phyloP scores from a whole-genome alignment of 768 basidiomycete genomes.

The Lanmaoa rubissima region DNA sequence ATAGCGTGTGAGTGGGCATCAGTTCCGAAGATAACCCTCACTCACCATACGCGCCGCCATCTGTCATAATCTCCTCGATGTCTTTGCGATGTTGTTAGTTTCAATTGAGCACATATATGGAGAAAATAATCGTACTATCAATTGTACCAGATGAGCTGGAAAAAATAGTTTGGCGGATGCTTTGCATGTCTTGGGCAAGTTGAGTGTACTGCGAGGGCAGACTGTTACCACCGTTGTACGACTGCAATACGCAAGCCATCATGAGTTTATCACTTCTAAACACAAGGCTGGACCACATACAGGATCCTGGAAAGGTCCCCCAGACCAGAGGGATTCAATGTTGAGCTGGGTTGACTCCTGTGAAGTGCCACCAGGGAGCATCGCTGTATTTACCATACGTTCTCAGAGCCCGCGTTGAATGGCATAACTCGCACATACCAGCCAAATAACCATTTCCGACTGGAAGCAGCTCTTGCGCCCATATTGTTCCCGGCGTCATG shows the following conservation, averaged over 20 bases:
- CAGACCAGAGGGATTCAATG: slow-evolving; percentile 75
- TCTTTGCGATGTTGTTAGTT: slow-evolving; percentile 35
- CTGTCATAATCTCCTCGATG: slow-evolving; percentile 50
- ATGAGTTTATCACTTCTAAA: background rate
- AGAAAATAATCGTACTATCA: slow-evolving; percentile 37
- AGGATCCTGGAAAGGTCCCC: slow-evolving; percentile 66
- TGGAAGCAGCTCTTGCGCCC: slow-evolving; percentile 63
- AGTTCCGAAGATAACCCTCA: background rate
- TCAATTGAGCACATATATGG: background rate
- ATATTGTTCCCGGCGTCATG: slow-evolving; percentile 46
- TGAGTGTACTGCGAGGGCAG: slow-evolving; percentile 41
- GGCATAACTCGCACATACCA: slow-evolving; percentile 36
- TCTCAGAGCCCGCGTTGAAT: background rate
- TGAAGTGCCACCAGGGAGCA: slow-evolving; percentile 58
- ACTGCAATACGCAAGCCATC: slow-evolving; percentile 22
- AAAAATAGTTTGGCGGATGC: slow-evolving; percentile 57
- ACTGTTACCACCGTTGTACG: slow-evolving; percentile 73
- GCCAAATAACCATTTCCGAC: slow-evolving; percentile 74
- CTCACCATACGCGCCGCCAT: slow-evolving; percentile 61
- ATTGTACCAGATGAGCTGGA: slow-evolving; percentile 57
- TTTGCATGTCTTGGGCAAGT: slow-evolving; percentile 49
- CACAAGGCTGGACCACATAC: slow-evolving; percentile 34
- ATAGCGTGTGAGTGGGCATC: background rate
- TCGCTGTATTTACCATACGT: slow-evolving; percentile 41
- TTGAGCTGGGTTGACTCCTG: slow-evolving; percentile 67